Evolutionary conservation across 2,329 filamentous ascomycete genomes (phyloP).

Genomic region (Colletotrichum agaves): DNA sequence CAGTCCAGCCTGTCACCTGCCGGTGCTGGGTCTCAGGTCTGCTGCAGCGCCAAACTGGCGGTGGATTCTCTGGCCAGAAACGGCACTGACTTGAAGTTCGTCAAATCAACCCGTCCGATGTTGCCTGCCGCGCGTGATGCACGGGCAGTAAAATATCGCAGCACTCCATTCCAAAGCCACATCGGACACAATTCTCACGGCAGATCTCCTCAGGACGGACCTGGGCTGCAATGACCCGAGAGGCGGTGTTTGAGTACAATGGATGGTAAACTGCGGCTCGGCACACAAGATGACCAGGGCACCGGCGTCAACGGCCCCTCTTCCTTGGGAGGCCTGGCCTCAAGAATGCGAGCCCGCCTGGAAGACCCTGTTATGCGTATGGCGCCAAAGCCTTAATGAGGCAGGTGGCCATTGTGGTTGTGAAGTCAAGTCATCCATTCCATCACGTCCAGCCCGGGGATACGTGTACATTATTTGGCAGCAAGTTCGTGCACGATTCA

Average conservation of each 20-base stretch:
- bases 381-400: slow-evolving; percentile 17
- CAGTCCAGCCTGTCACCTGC: background rate
- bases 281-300: slow-evolving; percentile 10
- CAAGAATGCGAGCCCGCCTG: slow-evolving; percentile 15
- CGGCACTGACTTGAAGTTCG: background rate
- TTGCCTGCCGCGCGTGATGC: slow-evolving; percentile 1
- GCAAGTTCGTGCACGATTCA: slow-evolving; percentile 7
- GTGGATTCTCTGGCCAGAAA: background rate
- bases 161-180: slow-evolving; percentile 12
- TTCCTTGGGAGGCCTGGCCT: slow-evolving; percentile 10
- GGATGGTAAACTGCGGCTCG: background rate
- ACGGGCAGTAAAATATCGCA: slow-evolving; percentile 2
- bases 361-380: slow-evolving; percentile 19
- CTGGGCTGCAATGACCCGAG: slow-evolving; percentile 20
- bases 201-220: slow-evolving; percentile 8
- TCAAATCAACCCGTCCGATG: slow-evolving; percentile 10
- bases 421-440: slow-evolving; percentile 20
- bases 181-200: slow-evolving; percentile 29
- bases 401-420: slow-evolving; percentile 10
- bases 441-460: background rate
- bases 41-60: background rate
- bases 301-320: slow-evolving; percentile 24
- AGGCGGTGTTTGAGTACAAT: slow-evolving; percentile 9
- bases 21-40: background rate
- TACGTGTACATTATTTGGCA: slow-evolving; percentile 16